These are phyloP conservation scores for Tulasnella sp. DNA, from an alignment of 768 basidiomycete genomes.

Conservation along the genomic window DNA sequence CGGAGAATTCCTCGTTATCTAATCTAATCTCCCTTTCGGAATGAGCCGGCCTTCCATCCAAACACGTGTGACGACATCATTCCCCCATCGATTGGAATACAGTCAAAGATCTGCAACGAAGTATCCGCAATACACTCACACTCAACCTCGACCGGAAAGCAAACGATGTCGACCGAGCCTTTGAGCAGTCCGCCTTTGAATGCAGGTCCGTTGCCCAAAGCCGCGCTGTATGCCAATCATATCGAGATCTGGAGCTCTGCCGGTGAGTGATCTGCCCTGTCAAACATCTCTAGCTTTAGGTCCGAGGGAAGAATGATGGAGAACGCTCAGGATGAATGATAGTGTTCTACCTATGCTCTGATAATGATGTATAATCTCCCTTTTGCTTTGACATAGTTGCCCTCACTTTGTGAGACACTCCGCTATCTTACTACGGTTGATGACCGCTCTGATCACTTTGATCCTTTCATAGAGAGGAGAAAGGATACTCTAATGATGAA, in stretches of 20 bases:
- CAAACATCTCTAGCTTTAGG: too few relatives aligned
- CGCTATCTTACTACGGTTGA: not conserved
- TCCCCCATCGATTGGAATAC: too few relatives aligned
- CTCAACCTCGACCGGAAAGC: too few relatives aligned
- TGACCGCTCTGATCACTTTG: not conserved
- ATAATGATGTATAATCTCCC: not conserved
- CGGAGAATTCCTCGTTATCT: too few relatives aligned
- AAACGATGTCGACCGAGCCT: too few relatives aligned
- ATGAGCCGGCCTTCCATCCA: too few relatives aligned
- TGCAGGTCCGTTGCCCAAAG: slow-evolving; percentile 2
- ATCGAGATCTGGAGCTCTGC: slow-evolving; percentile 10
- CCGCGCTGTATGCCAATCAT: not conserved
- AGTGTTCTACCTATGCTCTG: not conserved
- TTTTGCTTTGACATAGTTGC: not conserved
- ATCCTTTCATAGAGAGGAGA: slow-evolving; percentile 44
- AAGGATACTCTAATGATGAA: slow-evolving; percentile 75
- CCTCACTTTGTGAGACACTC: not conserved
- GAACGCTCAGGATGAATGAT: not conserved
- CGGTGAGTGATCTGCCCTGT: not conserved
- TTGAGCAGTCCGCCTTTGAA: not conserved
- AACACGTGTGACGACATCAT: too few relatives aligned
- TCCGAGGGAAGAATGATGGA: too few relatives aligned
- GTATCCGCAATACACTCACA: too few relatives aligned
- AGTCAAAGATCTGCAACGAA: too few relatives aligned
- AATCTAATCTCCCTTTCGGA: too few relatives aligned